Evolutionary conservation across 805 yeast genomes (phyloP), one percentile per base, ranked within the genome.

Genomic region (Hanseniaspora meyeri): DNA sequence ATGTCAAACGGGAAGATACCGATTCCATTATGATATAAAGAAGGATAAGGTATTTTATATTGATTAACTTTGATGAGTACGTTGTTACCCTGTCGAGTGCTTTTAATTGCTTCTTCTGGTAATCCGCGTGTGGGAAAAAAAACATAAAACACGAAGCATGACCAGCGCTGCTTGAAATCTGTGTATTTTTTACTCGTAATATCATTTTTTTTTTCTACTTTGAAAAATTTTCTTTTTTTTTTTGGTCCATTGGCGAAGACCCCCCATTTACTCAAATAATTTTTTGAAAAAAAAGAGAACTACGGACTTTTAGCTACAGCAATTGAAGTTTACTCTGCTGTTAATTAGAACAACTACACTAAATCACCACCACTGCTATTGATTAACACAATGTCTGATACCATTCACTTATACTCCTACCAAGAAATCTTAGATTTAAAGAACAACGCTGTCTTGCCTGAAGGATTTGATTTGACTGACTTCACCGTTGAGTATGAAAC

Each of bases 401-500:
- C 45, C 38, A 46, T 53, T 39, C 37, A 49, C 40, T 38, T 53
- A 68, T 85, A 84, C 72, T 81, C 88, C 46, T 83, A 81, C 67
- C 87, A 83, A 68, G 82, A 83, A 72, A 77, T 85, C 67, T 69
- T 80, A 43, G 77, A 74, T 57, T 73, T 75, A 65, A 79, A 81
- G 63, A 77, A 77, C 47, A 73, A 73, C 54, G 87, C 83, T 17
- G 71, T 76, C 60, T 73, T 77, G 53, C 82, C 89, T 43, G 79
- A 77, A 59, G 81, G 82, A 40, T 78, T 79, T 43, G 85, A 83
- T 62, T 76, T 83, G 63, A 77, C 73, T 38, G 81, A 81, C 52
- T 85, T 85, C 73, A 77, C 77, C 63, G 75, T 78, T 62, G 71
- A 68, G 54, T 65, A 67, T 62, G 62, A 59, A 20, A 59, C 60